Base-by-base conservation (phyloP, 306 rosid genomes). In the Abrus pulchellus region DNA sequence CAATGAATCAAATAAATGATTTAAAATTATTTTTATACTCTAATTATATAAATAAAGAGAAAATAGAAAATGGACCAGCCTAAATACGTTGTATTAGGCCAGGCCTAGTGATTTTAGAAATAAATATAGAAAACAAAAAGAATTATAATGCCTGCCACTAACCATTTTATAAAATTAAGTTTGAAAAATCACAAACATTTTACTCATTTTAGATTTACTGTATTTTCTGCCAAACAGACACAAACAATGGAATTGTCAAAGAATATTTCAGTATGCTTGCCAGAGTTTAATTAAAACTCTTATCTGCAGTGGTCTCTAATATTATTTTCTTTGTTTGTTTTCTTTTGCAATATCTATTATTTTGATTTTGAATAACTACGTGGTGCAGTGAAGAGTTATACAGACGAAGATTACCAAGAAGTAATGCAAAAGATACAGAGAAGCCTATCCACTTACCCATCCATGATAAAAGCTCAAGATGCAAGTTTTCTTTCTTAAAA, bases 401-500 rank as follows among this genome's bases (percentile, higher is more conserved):
- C 85, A 86, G 85, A 89, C 83, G 90, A 83, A 85, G 87, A 89
- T 47, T 85, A 5, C 80, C 78, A 62, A 90, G 81, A 87, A 87
- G 84, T 76, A 94, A 83, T 85, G 75, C 47, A 0, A 89, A 86
- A 76, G 92, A 93, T 61, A 54, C 78, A 49, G 92, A 87, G 72
- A 90, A 90, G 76, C 91, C 90, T 75, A 86, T 88, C 49, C 89
- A 86, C 82, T 80, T 88, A 67, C 81, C 94, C 9, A 59, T 84
- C 75, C 94, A 88, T 68, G 98, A 92, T 9, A 92, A 68, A 53
- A 83, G 76, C 85, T 80, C 94, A 85, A 89, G 89, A 88, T 92
- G 90, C 97, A 92, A 86, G 84, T 74, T 90, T 77, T 85, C 96
- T 78, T 78, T 88, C 54, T 88, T 94, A 68, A 89, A 86, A 87